These are phyloP conservation scores for Phyllostachys edulis DNA, from an alignment of 176 grass and related monocot genomes.

Conservation along the genomic window DNA sequence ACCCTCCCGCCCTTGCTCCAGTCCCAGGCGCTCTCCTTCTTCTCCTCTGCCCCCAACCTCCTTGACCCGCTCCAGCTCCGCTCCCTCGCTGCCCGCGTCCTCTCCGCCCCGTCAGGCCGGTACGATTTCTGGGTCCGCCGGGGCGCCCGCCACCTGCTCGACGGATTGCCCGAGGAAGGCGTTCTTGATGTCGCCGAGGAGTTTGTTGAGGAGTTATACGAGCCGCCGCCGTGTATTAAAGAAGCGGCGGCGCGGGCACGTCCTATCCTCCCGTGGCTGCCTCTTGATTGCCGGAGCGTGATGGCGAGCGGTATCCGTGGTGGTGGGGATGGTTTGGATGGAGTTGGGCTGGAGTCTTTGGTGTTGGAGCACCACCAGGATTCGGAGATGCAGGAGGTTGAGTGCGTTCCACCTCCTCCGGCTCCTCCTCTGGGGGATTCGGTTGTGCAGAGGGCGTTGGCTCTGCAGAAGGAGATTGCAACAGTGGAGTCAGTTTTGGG, in stretches of 20 bases:
- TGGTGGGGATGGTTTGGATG: neutral
- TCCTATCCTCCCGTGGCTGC: conserved; percentile 61
- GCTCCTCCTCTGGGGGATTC: conserved; percentile 30
- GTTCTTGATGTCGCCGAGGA: neutral
- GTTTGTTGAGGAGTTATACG: conserved; percentile 40
- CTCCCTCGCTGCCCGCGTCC: conserved; percentile 36
- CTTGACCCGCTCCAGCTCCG: conserved; percentile 42
- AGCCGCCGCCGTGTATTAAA: conserved; percentile 53
- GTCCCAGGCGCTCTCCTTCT: conserved; percentile 74
- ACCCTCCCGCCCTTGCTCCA: conserved; percentile 59
- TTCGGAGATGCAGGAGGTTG: conserved; percentile 31
- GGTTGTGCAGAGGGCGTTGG: conserved; percentile 11
- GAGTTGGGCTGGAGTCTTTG: conserved; percentile 9
- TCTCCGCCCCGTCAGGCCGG: neutral
- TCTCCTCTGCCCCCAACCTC: conserved; percentile 33
- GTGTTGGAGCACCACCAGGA: conserved; percentile 23
- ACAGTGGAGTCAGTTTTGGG: conserved; percentile 39
- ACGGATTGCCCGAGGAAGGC: conserved; percentile 44
- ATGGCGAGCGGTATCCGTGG: neutral
- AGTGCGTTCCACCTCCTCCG: neutral
- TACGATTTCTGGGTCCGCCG: conserved; percentile 47
- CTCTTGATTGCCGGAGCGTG: conserved; percentile 39
- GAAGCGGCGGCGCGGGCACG: conserved; percentile 15
- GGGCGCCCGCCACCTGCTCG: conserved; percentile 73
- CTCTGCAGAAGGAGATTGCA: conserved; percentile 42